phyloP scores from a whole-genome alignment of 352 stramenopile genomes.

The Saprolegnia diclina region DNA sequence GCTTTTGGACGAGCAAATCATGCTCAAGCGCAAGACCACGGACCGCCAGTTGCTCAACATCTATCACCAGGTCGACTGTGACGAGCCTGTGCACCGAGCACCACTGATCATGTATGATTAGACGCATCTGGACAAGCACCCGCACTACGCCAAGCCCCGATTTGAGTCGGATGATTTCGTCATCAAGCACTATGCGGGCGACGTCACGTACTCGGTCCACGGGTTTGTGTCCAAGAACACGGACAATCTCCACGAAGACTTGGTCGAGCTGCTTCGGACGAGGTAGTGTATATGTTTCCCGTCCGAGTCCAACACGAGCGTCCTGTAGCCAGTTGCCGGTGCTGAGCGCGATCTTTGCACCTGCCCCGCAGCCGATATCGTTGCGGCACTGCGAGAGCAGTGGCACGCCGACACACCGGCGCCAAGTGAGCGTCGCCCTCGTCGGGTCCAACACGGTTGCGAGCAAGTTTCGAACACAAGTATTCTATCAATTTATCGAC shows the following conservation, averaged over 20 bases:
- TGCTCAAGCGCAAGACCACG: constrained; percentile 80
- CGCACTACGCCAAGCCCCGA: constrained; percentile 60
- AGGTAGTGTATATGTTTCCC: constrained; percentile 30
- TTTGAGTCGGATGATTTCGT: constrained; percentile 84
- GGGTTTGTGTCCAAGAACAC: constrained; percentile 87
- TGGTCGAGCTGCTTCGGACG: constrained; percentile 65
- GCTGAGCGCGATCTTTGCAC: constrained; percentile 8
- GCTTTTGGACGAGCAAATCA: constrained; percentile 82
- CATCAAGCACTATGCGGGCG: constrained; percentile 77
- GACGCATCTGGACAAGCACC: constrained; percentile 66
- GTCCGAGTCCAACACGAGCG: not conserved
- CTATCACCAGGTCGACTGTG: constrained; percentile 46
- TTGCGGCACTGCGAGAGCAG: not conserved
- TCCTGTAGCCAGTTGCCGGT: constrained; percentile 3
- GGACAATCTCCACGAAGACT: constrained; percentile 84
- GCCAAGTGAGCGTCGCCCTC: constrained; percentile 22
- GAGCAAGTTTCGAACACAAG: constrained; percentile 24
- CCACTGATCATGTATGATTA: constrained; percentile 49
- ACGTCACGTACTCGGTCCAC: constrained; percentile 75
- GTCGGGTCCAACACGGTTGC: constrained; percentile 22
- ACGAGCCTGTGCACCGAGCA: constrained; percentile 71
- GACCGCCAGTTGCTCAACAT: constrained; percentile 81
- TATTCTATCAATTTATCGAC: not conserved
- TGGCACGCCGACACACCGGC: constrained; percentile 13
- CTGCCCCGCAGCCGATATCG: not conserved